Base-by-base conservation (phyloP, 2,329 filamentous ascomycete genomes). In the Cercospora zeae-maydis region DNA sequence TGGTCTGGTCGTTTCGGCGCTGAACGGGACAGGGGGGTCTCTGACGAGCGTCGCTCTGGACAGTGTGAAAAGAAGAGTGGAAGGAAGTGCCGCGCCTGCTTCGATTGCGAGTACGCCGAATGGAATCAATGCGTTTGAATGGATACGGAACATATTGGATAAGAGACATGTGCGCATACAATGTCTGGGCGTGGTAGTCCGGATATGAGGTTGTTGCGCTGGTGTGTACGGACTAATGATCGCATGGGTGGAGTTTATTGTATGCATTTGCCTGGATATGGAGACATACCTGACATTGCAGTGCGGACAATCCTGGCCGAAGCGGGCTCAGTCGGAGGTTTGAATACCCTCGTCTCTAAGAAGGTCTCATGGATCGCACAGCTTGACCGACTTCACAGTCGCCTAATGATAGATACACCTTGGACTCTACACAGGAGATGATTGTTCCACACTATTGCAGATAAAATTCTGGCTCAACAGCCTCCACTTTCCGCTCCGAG, bases 91-190 rank as follows among this genome's bases (percentile, higher is more conserved):
- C 89, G 76, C 53, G 2, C 62, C 62, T n/a, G 59, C 61, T 21
- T 54, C 58, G 3, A 57, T 42, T 14, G 52, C 59, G 31, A 60
- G 55, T 13, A 63, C 58, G 89, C 89, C 67, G 10, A 69, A 64
- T 21, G 63, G 63, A 86, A 89, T 90, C 0, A 81, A 93, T 54
- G 91, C 91, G 0, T 81, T 93, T 61, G 92, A 96, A 76, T 96
- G 93, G 92, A 78, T 96, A 63, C 84, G 92, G 70, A 92, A 87
- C 72, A 77, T 96, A 56, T 77, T 96, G 56, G 93, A 92, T 3
- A 86, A 86, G 76, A 86, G 90, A 71, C 93, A 97, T 76, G 96
- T 93, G 91, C 86, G 90, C 70, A 85, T 99, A 67, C 92, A 93
- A 62, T 97, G 93, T 76, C 84, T 99, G 77, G 92, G 96, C 76